phyloP scores from a whole-genome alignment of 192 early-diverging fungal species.

The Geranomyces variabilis region DNA sequence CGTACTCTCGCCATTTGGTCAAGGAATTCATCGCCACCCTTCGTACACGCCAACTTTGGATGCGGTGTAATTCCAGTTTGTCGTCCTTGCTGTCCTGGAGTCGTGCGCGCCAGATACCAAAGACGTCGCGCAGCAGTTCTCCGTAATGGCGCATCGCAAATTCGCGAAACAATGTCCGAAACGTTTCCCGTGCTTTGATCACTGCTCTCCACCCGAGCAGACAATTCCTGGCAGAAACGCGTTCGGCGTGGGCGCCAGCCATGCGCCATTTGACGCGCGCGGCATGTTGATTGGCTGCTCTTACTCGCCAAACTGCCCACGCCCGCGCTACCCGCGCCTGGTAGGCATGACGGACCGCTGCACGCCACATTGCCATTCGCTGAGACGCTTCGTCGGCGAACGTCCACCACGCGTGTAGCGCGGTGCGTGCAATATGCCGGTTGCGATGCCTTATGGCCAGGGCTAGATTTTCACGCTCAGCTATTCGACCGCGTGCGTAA shows the following conservation, averaged over 20 bases:
- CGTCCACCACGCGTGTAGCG: constrained; percentile 28
- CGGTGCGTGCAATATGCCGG: neutral
- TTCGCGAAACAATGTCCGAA: neutral
- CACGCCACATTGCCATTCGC: constrained; percentile 18
- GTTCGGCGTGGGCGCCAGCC: constrained; percentile 19
- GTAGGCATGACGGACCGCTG: constrained; percentile 9
- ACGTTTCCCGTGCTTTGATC: neutral
- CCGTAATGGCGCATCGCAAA: constrained; percentile 10
- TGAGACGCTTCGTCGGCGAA: constrained; percentile 19
- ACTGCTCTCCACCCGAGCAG: constrained; percentile 13
- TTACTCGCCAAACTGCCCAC: constrained; percentile 10
- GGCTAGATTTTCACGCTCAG: neutral
- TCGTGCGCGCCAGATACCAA: neutral
- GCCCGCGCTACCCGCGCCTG: neutral
- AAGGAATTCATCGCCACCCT: neutral
- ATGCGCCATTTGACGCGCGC: constrained; percentile 24
- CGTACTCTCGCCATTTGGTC: constrained; percentile 5
- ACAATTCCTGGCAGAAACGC: neutral
- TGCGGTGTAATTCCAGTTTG: neutral
- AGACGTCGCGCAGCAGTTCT: neutral
- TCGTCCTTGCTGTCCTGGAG: neutral
- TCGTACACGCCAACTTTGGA: neutral
- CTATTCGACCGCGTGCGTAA: neutral
- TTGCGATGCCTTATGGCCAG: constrained; percentile 16
- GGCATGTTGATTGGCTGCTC: neutral